Percentiles rank a stretch among this genome's conserved stretches.
These are phyloP conservation scores for Eutrema yunnanense DNA, from an alignment of 345 rosid genomes.

Conservation along the genomic window DNA sequence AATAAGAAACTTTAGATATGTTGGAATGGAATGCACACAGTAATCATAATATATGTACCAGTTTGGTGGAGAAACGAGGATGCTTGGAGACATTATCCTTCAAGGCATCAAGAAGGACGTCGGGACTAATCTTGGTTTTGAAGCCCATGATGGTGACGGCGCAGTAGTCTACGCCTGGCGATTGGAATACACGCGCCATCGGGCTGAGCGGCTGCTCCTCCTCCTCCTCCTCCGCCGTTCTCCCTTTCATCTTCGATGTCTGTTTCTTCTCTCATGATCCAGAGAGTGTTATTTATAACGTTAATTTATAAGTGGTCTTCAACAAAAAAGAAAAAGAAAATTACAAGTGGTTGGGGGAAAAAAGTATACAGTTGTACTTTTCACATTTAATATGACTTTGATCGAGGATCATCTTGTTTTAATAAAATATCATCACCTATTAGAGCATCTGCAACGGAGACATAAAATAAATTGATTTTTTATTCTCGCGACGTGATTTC, in stretches of 20 bases:
- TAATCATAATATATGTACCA: conserved; percentile 28
- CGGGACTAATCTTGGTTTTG: conserved; percentile 37
- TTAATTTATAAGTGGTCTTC: not conserved
- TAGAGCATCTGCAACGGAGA: too few relatives aligned
- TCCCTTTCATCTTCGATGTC: not conserved
- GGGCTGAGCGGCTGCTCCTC: conserved; percentile 47
- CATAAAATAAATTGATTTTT: too few relatives aligned
- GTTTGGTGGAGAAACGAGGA: conserved; percentile 79
- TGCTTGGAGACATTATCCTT: conserved; percentile 52
- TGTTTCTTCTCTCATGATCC: not conserved
- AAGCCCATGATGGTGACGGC: conserved; percentile 47
- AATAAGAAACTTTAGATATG: too few relatives aligned
- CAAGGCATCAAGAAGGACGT: conserved; percentile 42
- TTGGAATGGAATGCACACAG: not conserved
- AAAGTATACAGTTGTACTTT: not conserved
- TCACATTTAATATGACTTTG: not conserved
- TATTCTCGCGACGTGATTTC: too few relatives aligned
- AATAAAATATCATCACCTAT: too few relatives aligned
- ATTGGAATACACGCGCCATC: conserved; percentile 45
- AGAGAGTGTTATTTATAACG: not conserved
- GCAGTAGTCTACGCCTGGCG: conserved; percentile 40
- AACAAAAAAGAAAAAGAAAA: not conserved
- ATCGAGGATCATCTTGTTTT: not conserved
- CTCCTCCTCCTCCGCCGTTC: not conserved
- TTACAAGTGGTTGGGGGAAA: not conserved